A percentile compares a stretch with the other conserved stretches of the same genome.
Evolutionary conservation across 2,329 filamentous ascomycete species (phyloP).

Genomic region (Paecilomyces variotii): DNA sequence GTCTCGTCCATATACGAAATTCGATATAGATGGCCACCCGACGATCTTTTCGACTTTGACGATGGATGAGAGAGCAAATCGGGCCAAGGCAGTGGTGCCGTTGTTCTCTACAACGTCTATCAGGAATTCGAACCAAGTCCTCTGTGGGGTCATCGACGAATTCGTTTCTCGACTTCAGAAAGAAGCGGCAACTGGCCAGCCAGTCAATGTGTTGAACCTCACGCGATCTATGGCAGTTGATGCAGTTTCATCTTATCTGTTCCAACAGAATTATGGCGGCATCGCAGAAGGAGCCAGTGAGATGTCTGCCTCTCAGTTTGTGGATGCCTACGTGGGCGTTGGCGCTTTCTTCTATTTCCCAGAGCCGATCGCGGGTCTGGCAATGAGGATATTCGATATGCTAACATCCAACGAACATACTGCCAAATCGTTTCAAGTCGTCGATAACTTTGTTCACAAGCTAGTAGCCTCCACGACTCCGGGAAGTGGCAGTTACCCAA

Average conservation of each 20-base stretch:
- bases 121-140: constrained; percentile 8
- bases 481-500: constrained; percentile 39
- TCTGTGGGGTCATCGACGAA: constrained; percentile 13
- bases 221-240: constrained; percentile 46
- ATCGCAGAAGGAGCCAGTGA: constrained; percentile 29
- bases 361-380: constrained; percentile 27
- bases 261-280: constrained; percentile 44
- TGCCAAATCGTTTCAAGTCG: constrained; percentile 26
- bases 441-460: constrained; percentile 37
- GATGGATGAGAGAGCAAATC: constrained; percentile 32
- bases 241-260: constrained; percentile 47
- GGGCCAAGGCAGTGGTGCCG: constrained; percentile 44
- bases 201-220: constrained; percentile 38
- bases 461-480: constrained; percentile 29
- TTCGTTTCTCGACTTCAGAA: constrained; percentile 13
- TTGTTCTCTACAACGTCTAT: constrained; percentile 34
- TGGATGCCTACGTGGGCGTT: constrained; percentile 48
- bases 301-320: constrained; percentile 42
- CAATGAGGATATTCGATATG: constrained; percentile 25
- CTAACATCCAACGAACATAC: constrained; percentile 24
- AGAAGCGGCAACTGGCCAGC: constrained; percentile 8
- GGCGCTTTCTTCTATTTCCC: constrained; percentile 49
- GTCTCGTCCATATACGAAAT: constrained; percentile 45
- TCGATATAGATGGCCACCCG: constrained; percentile 48
- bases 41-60: constrained; percentile 47